phyloP scores from a whole-genome alignment of 208 protist genomes.

The Leishmania arabica region DNA sequence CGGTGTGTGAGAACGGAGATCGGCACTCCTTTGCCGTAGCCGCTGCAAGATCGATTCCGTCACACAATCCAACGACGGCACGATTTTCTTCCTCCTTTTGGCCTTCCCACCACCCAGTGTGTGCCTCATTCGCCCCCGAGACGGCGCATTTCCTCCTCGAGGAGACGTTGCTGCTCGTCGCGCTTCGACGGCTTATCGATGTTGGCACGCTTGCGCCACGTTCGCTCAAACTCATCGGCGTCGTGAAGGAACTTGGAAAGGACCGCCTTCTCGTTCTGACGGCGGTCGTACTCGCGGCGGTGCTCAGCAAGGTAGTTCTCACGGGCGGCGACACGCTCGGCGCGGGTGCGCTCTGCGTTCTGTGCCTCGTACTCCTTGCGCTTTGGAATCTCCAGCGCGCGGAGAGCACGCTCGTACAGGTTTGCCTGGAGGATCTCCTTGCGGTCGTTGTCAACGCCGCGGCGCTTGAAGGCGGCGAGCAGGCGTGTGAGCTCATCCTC shows the following conservation, averaged over 20 bases:
- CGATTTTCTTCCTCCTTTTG: no score
- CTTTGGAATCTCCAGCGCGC: slow-evolving; percentile 71
- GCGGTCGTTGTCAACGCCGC: slow-evolving; percentile 39
- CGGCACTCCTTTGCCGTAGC: background rate
- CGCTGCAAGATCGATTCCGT: background rate
- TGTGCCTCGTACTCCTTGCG: slow-evolving; percentile 51
- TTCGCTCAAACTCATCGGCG: slow-evolving; percentile 56
- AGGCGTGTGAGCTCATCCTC: slow-evolving; percentile 71
- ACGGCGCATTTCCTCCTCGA: slow-evolving; percentile 73
- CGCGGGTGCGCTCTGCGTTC: slow-evolving; percentile 57
- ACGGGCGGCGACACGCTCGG: slow-evolving; percentile 52
- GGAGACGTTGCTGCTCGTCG: slow-evolving; percentile 72
- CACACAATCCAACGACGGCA: background rate
- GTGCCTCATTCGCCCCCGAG: slow-evolving; percentile 26
- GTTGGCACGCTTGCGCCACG: slow-evolving; percentile 34
- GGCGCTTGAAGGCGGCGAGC: slow-evolving; percentile 33
- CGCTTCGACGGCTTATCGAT: slow-evolving; percentile 74
- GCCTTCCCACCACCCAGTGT: no score
- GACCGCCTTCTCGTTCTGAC: slow-evolving; percentile 56
- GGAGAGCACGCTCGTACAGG: slow-evolving; percentile 74
- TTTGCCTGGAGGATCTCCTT: slow-evolving; percentile 67
- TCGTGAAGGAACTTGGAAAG: slow-evolving; percentile 67
- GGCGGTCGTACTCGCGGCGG: slow-evolving; percentile 79
- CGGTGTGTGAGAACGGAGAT: background rate
- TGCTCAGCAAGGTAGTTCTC: slow-evolving; percentile 80